These are phyloP conservation scores for Diaporthe helianthi DNA, from an alignment of 2,329 filamentous ascomycete genomes.

Conservation along the genomic window DNA sequence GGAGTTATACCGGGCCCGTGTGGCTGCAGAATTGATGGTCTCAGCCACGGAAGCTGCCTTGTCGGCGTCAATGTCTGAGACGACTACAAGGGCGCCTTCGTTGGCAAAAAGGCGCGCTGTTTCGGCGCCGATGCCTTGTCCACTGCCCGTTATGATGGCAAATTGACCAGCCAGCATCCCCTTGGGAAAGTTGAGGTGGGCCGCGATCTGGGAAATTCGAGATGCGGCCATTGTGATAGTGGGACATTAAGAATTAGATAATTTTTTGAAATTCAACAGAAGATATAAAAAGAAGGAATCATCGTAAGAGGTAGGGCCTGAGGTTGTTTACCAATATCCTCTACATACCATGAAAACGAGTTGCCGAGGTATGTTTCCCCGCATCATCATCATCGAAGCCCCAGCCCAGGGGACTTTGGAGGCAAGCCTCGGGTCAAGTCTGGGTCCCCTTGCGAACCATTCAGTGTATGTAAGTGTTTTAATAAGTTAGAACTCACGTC, in stretches of 20 bases:
- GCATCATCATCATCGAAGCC: constrained; percentile 15
- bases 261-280: background rate
- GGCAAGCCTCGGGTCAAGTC: background rate
- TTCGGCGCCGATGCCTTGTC: constrained; percentile 89
- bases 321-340: background rate
- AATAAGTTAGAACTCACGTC: too few species aligned
- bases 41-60: constrained; percentile 75
- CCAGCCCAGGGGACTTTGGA: background rate
- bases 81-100: constrained; percentile 83
- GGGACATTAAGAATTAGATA: background rate
- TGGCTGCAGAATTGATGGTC: constrained; percentile 70
- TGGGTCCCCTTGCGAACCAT: background rate
- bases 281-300: too few species aligned
- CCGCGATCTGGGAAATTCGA: constrained; percentile 74
- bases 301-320: background rate
- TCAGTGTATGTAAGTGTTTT: constrained; percentile 4
- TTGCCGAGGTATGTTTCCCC: constrained; percentile 28
- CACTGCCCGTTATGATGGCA: constrained; percentile 86
- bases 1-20: too few species aligned
- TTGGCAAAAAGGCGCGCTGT: constrained; percentile 83
- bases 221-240: constrained; percentile 52
- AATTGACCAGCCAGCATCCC: constrained; percentile 81
- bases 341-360: background rate
- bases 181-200: constrained; percentile 82
- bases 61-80: constrained; percentile 81